Conservation (phyloP, 441 rosid genomes). For the Melastoma candidum region DNA sequence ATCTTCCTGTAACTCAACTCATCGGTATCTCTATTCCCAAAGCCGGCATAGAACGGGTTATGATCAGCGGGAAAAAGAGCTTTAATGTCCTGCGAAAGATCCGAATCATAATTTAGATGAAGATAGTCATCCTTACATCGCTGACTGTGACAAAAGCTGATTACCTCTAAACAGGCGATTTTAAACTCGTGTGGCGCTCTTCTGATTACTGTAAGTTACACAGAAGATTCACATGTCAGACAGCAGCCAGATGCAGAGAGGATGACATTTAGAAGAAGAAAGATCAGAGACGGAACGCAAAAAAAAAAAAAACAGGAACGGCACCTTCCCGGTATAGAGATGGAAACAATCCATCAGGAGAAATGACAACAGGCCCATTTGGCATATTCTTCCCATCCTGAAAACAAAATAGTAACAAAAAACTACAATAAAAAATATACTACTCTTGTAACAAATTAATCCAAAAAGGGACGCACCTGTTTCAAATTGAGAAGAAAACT, state of each 20-base stretch:
- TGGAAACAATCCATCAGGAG: conserved; percentile 86
- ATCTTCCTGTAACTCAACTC: conserved; percentile 82
- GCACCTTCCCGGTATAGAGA: conserved; percentile 81
- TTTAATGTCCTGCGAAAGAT: conserved; percentile 59
- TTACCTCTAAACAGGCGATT: conserved; percentile 83
- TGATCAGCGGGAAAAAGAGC: conserved; percentile 73
- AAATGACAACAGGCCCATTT: conserved; percentile 77
- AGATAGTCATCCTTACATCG: neutral
- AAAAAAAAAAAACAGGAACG: conserved; percentile 4
- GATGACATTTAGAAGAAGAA: neutral
- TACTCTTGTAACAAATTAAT: neutral
- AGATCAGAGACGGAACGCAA: neutral
- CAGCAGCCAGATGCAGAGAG: no score
- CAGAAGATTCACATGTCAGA: no score
- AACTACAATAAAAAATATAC: neutral
- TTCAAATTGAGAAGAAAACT: conserved; percentile 68
- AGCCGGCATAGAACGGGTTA: conserved; percentile 91
- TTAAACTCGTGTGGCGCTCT: conserved; percentile 93
- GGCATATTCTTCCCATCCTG: conserved; percentile 88
- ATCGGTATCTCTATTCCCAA: conserved; percentile 85
- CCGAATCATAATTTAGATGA: neutral
- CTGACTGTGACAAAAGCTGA: neutral
- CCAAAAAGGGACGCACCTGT: conserved; percentile 36
- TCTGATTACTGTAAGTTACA: conserved; percentile 47
- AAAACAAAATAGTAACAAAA: conserved; percentile 17